Evolutionary conservation across 1,139 yeast genomes (phyloP).

Genomic region (Taiozyma sp.): DNA sequence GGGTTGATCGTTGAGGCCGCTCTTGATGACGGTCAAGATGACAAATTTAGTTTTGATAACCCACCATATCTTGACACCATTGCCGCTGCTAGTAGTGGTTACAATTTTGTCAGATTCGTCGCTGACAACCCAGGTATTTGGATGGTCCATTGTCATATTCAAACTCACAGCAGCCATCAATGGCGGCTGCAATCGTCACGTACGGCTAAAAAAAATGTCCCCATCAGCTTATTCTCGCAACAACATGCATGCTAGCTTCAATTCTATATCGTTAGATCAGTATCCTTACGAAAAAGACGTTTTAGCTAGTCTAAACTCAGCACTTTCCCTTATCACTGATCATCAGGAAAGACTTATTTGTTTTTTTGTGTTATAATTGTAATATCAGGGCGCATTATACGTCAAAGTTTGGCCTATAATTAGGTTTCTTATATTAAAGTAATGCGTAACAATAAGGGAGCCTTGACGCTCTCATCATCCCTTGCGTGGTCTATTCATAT

Average conservation of each 20-base stretch:
- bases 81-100: constrained; percentile 54
- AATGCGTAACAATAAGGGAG: not conserved
- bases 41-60: constrained; percentile 30
- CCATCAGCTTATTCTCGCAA: constrained; percentile 2
- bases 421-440: not conserved
- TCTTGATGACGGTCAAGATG: constrained; percentile 32
- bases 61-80: constrained; percentile 69
- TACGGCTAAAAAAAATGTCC: constrained; percentile 16
- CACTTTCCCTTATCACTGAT: not conserved
- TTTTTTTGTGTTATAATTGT: no score
- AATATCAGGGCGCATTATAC: not conserved
- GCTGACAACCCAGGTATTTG: constrained; percentile 77
- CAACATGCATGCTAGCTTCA: constrained; percentile 1
- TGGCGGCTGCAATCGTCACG: constrained; percentile 32
- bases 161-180: constrained; percentile 74
- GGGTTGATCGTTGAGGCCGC: constrained; percentile 51
- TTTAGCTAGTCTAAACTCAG: not conserved
- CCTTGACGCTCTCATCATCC: not conserved
- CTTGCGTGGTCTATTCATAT: no score
- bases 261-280: constrained; percentile 1
- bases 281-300: not conserved
- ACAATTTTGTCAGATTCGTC: constrained; percentile 51
- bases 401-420: not conserved
- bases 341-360: not conserved
- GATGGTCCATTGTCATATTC: constrained; percentile 80